Evolutionary conservation across 2,329 filamentous ascomycete genomes (phyloP).

Genomic region (Cyanodermella asteris): DNA sequence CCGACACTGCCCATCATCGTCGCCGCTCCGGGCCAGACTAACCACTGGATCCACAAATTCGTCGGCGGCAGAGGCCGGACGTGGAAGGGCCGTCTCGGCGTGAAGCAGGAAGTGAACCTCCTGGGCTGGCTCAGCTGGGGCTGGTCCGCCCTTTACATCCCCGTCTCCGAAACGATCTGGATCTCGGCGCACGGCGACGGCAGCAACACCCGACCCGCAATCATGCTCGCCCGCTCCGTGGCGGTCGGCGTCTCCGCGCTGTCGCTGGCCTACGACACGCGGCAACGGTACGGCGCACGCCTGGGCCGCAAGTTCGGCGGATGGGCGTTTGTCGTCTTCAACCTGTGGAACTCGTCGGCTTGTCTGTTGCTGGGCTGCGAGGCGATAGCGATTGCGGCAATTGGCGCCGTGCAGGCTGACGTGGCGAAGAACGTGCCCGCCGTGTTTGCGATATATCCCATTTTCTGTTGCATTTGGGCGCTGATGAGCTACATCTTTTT

Average conservation of each 20-base stretch:
- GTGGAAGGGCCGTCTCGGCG: too few species aligned
- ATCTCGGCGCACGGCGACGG: conserved; percentile 1
- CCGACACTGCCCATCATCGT: too few species aligned
- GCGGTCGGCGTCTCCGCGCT: conserved; percentile 1
- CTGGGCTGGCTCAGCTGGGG: conserved; percentile 3
- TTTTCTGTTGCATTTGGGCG: conserved; percentile 3
- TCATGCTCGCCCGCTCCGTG: conserved; percentile 1
- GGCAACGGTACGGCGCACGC: conserved; percentile 2
- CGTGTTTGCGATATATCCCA: conserved; percentile 1
- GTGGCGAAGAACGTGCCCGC: conserved; percentile 2
- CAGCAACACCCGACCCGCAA: too few species aligned
- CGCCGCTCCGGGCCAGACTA: too few species aligned
- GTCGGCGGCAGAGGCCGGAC: too few species aligned
- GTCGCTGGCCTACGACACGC: conserved; percentile 3
- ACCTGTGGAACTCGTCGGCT: conserved; percentile 1
- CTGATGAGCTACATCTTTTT: conserved; percentile 1
- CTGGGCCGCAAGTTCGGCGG: conserved; percentile 1
- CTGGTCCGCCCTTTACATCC: conserved; percentile 3
- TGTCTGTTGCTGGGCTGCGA: conserved; percentile 3
- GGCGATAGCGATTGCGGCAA: conserved; percentile 2
- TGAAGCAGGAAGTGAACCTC: conserved; percentile 1
- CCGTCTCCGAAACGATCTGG: conserved; percentile 3
- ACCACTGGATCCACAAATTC: too few species aligned
- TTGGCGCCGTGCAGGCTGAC: conserved; percentile 1
- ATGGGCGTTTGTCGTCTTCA: conserved; percentile 2